phyloP scores from a whole-genome alignment of 495 filamentous ascomycete genomes.

The Apodospora peruviana region DNA sequence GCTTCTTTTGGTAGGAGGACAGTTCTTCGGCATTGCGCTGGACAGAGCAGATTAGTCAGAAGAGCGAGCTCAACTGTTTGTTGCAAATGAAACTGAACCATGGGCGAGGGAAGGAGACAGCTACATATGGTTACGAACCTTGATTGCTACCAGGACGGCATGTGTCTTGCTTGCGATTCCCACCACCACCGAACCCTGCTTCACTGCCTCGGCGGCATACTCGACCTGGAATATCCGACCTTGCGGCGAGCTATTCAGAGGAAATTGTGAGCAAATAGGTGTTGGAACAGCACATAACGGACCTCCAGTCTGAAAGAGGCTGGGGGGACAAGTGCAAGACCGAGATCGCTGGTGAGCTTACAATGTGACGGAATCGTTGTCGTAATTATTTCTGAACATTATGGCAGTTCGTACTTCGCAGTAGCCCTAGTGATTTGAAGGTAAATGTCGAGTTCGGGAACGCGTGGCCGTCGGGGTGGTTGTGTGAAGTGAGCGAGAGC shows the following conservation, averaged over 20 bases:
- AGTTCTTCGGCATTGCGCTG: conserved; percentile 99
- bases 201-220: conserved; percentile 97
- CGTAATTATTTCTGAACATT: conserved; percentile 99
- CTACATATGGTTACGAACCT: conserved; percentile 61
- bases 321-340: not conserved
- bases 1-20: conserved; percentile 99
- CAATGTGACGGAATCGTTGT: conserved; percentile 99
- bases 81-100: not conserved
- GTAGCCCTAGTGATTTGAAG: conserved; percentile 2
- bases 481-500: not conserved
- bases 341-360: conserved; percentile 36
- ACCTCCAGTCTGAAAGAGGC: too few relatives aligned
- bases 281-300: too few relatives aligned
- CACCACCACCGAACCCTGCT: conserved; percentile 97
- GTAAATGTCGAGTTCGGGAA: not conserved
- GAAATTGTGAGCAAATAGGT: conserved; percentile 7
- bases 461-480: too few relatives aligned
- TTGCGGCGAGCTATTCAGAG: conserved; percentile 76
- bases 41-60: conserved; percentile 5
- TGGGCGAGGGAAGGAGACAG: not conserved
- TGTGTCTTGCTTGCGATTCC: conserved; percentile 97
- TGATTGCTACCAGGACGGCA: conserved; percentile 89
- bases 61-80: not conserved
- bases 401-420: conserved; percentile 33
- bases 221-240: conserved; percentile 99